These are phyloP conservation scores for Microdochium bolleyi DNA, from an alignment of 2,329 filamentous ascomycete species.

Conservation along the genomic window DNA sequence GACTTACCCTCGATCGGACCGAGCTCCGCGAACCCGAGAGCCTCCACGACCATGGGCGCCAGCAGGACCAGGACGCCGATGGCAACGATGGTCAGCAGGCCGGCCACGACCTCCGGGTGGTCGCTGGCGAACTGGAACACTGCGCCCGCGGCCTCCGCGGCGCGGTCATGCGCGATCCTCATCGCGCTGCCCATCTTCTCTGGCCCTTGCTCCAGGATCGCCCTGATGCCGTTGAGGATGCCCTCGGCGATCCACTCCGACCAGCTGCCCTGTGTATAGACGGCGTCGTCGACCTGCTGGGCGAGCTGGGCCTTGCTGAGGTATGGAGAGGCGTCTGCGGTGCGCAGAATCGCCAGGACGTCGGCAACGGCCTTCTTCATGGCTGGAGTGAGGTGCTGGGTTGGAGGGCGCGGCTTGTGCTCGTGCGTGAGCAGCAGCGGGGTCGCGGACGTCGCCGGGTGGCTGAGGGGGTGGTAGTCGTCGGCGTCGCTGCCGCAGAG, in stretches of 20 bases:
- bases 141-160: slow-evolving; percentile 14
- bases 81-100: slow-evolving; percentile 15
- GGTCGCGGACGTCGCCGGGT: neutral
- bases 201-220: slow-evolving; percentile 11
- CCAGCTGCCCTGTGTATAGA: slow-evolving; percentile 16
- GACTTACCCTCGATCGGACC: slow-evolving; percentile 18
- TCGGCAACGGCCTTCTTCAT: neutral
- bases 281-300: slow-evolving; percentile 14
- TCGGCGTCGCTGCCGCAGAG: neutral
- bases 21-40: slow-evolving; percentile 20
- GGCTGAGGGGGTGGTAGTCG: neutral
- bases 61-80: slow-evolving; percentile 18
- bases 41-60: slow-evolving; percentile 18
- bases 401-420: neutral
- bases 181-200: slow-evolving; percentile 14
- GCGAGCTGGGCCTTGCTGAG: slow-evolving; percentile 6
- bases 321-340: slow-evolving; percentile 9
- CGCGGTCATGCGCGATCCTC: slow-evolving; percentile 14
- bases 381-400: neutral
- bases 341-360: slow-evolving; percentile 7
- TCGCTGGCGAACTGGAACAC: slow-evolving; percentile 14
- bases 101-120: slow-evolving; percentile 15
- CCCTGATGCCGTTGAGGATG: slow-evolving; percentile 16
- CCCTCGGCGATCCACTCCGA: slow-evolving; percentile 18
- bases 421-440: neutral